These are phyloP conservation scores for Cicer chorassanicum DNA, from an alignment of 306 rosid species.

Conservation along the genomic window DNA sequence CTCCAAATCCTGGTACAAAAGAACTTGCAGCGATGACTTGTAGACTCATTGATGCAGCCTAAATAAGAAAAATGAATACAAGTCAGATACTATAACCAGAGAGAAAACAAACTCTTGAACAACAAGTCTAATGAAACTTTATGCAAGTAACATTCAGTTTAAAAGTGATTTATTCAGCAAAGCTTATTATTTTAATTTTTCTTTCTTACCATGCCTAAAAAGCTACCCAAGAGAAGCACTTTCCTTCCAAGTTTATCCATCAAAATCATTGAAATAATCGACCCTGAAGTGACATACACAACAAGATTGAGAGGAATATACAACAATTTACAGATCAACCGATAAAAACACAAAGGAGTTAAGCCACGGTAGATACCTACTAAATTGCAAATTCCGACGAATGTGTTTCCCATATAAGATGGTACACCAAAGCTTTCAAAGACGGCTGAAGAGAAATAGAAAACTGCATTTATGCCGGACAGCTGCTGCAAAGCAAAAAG, in stretches of 20 bases:
- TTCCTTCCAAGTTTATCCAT: slow-evolving; percentile 94
- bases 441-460: slow-evolving; percentile 84
- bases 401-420: slow-evolving; percentile 67
- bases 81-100: slow-evolving; percentile 38
- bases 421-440: slow-evolving; percentile 79
- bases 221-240: slow-evolving; percentile 80
- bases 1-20: slow-evolving; percentile 56
- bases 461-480: slow-evolving; percentile 88
- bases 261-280: slow-evolving; percentile 71
- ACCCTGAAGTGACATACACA: slow-evolving; percentile 60
- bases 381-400: slow-evolving; percentile 76
- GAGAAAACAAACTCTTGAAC: slow-evolving; percentile 23
- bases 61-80: slow-evolving; percentile 46
- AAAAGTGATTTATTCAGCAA: slow-evolving; percentile 17
- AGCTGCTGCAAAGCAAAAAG: slow-evolving; percentile 93
- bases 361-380: slow-evolving; percentile 54
- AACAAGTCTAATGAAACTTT: slow-evolving; percentile 18
- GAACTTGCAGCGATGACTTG: slow-evolving; percentile 75
- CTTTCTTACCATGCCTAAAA: slow-evolving; percentile 78
- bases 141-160: slow-evolving; percentile 17
- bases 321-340: slow-evolving; percentile 18
- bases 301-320: slow-evolving; percentile 41
- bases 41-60: slow-evolving; percentile 72
- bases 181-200: slow-evolving; percentile 38
- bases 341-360: slow-evolving; percentile 21